phyloP scores from a whole-genome alignment of 139 green algal species.

The Coccomyxa sp. region DNA sequence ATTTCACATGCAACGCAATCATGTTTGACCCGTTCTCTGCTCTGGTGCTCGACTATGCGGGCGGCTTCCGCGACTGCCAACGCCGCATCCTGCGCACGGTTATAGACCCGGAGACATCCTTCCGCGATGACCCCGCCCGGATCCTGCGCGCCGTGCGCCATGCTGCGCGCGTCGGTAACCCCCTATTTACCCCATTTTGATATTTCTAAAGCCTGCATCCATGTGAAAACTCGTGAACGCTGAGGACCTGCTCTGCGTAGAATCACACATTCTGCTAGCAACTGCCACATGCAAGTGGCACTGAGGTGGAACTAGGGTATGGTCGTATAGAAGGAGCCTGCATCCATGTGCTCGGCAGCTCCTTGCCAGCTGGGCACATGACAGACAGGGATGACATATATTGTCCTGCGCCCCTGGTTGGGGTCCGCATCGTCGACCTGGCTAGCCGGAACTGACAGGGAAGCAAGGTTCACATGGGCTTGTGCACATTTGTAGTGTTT shows the following conservation, averaged over 20 bases:
- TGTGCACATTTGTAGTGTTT: no score
- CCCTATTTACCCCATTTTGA: not conserved
- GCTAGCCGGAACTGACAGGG: no score
- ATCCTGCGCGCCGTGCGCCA: constrained; percentile 61
- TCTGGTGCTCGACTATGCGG: constrained; percentile 60
- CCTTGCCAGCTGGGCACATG: no score
- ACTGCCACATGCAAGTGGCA: no score
- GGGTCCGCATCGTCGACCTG: no score
- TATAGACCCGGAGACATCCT: constrained; percentile 26
- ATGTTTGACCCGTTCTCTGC: constrained; percentile 63
- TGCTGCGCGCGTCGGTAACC: constrained; percentile 28
- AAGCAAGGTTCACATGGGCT: no score
- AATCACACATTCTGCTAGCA: not conserved
- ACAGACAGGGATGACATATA: no score
- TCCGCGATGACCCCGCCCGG: constrained; percentile 45
- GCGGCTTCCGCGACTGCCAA: constrained; percentile 44
- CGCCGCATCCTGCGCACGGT: constrained; percentile 35
- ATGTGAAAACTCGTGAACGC: not conserved
- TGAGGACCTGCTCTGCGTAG: not conserved
- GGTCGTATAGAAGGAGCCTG: no score
- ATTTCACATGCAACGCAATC: constrained; percentile 75
- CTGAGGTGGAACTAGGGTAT: no score
- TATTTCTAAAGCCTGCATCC: not conserved
- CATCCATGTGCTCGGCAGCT: no score
- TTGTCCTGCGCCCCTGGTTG: no score